Evolutionary conservation across 1,139 yeast genomes (phyloP).

Genomic region (Arxiozyma bovina): DNA sequence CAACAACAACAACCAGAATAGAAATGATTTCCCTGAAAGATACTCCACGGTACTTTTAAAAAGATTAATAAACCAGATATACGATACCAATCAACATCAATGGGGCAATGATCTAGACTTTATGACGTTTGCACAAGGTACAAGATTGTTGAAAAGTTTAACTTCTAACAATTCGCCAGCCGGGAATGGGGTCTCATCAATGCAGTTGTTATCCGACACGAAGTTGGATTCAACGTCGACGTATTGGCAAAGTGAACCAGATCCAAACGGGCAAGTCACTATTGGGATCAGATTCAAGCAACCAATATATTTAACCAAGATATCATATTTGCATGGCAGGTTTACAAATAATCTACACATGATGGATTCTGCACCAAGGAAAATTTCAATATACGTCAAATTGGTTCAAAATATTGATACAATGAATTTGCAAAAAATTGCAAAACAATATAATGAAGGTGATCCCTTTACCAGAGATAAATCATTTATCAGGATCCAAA

Average conservation of each 20-base stretch:
- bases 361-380: constrained; percentile 33
- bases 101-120: constrained; percentile 30
- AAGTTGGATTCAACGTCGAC: constrained; percentile 21
- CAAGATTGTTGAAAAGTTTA: constrained; percentile 24
- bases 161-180: constrained; percentile 23
- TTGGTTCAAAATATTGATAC: constrained; percentile 12
- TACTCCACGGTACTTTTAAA: constrained; percentile 24
- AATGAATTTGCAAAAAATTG: constrained; percentile 8
- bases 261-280: constrained; percentile 14
- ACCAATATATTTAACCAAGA: constrained; percentile 30
- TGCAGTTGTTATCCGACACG: constrained; percentile 23
- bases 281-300: constrained; percentile 32
- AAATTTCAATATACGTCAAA: constrained; percentile 28
- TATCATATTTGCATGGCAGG: constrained; percentile 32
- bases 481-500: constrained; percentile 23
- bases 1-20: not conserved
- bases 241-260: constrained; percentile 31
- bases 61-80: constrained; percentile 24
- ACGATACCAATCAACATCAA: constrained; percentile 28
- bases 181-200: constrained; percentile 23
- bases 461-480: constrained; percentile 13
- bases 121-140: constrained; percentile 29
- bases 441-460: constrained; percentile 15
- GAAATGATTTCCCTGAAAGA: constrained; percentile 13
- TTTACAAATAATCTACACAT: constrained; percentile 30